Percentiles rank a stretch among this genome's conserved stretches.
These are phyloP conservation scores for Boletus sensibilis DNA, from an alignment of 768 basidiomycete genomes.

Conservation along the genomic window DNA sequence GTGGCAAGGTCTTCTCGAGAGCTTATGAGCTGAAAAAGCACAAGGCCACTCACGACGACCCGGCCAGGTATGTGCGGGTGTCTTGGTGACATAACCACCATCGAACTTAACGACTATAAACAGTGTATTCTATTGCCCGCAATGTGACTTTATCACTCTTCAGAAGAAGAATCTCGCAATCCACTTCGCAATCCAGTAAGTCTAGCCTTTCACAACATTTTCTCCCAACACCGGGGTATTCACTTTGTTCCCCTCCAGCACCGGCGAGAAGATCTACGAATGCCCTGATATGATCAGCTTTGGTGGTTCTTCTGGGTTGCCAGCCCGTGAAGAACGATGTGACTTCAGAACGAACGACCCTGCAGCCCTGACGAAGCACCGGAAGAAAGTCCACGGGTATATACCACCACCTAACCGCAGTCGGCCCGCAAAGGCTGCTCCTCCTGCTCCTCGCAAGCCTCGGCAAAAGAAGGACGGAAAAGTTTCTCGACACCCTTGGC, in stretches of 20 bases:
- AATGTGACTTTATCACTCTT: conserved; percentile 16
- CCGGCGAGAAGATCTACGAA: conserved; percentile 16
- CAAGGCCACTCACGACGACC: conserved; percentile 6
- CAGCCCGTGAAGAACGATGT: conserved; percentile 3
- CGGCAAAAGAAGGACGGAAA: not conserved
- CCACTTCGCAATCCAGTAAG: conserved; percentile 22
- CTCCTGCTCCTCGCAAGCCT: not conserved
- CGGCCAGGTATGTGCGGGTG: not conserved
- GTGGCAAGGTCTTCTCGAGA: conserved; percentile 1
- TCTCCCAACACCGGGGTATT: not conserved
- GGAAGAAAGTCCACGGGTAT: conserved; percentile 22
- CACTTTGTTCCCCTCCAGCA: conserved; percentile 9
- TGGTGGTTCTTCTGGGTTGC: not conserved
- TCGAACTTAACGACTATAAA: not conserved
- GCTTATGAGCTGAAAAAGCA: conserved; percentile 15
- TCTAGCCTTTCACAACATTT: not conserved
- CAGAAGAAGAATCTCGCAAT: conserved; percentile 23
- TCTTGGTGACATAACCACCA: not conserved
- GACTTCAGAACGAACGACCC: conserved; percentile 26
- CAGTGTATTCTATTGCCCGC: conserved; percentile 16
- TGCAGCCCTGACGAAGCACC: conserved; percentile 25
- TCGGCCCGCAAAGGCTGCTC: not conserved
- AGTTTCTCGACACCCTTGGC: not conserved
- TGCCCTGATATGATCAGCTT: conserved; percentile 7
- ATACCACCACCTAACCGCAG: conserved; percentile 10